These are phyloP conservation scores for Delonix regia DNA, from an alignment of 306 rosid genomes.

Conservation along the genomic window DNA sequence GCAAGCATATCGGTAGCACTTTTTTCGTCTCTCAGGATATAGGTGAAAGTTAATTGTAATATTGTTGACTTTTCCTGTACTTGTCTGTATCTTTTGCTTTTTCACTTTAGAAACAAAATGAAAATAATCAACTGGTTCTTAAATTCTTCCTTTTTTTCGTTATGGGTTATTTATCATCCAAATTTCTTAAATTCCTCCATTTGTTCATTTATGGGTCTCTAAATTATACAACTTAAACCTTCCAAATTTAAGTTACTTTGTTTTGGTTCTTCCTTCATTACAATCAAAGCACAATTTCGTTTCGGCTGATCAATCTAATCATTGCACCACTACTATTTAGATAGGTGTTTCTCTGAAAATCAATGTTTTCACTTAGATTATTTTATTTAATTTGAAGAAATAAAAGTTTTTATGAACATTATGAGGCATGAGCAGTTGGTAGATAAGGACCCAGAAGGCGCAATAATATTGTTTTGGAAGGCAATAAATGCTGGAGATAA, in stretches of 20 bases:
- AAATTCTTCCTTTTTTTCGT: background rate
- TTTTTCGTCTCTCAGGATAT: background rate
- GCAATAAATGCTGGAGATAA: constrained; percentile 88
- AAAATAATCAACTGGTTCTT: background rate
- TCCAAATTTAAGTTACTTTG: background rate
- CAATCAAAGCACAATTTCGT: background rate
- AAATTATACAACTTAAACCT: too few relatives aligned
- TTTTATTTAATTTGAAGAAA: background rate
- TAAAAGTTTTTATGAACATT: too few relatives aligned
- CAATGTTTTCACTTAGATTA: background rate
- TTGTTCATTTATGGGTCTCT: too few relatives aligned
- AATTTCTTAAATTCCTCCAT: background rate
- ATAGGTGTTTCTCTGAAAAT: background rate
- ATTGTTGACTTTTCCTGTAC: too few relatives aligned
- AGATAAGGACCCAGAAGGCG: constrained; percentile 80
- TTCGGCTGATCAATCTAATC: background rate
- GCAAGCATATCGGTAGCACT: background rate
- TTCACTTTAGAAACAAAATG: too few relatives aligned
- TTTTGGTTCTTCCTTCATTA: background rate
- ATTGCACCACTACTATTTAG: background rate
- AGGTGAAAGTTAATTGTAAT: background rate
- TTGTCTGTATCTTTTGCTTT: too few relatives aligned
- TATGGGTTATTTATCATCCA: too few relatives aligned
- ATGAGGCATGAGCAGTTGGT: constrained; percentile 52
- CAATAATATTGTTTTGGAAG: constrained; percentile 82